Evolutionary conservation across 163 green algal species (phyloP), one percentile per base, ranked within the genome.

Genomic region (Botryococcus braunii): DNA sequence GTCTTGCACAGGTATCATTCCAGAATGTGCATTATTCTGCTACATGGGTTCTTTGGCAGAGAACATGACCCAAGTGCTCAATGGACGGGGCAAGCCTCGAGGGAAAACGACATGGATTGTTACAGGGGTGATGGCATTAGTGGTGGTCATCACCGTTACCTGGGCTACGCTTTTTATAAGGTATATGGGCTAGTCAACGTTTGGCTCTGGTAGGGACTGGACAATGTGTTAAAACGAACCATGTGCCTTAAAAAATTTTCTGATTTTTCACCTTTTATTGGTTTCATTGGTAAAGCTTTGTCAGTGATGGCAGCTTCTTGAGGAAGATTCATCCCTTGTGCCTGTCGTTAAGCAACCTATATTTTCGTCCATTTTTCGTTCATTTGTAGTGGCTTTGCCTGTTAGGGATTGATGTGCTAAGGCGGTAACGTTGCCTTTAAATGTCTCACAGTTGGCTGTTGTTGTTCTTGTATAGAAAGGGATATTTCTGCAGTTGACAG

Each of bases 21-120:
- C 77, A 25, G 81, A 87, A 71, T 84, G 79, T 49, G 48, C 49
- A 25, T 47, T 87, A 2, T 71, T 87, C 40, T 73, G 61, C 41
- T 85, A 87, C 65, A 74, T 79, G 64, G 59, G 59, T 66, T 74
- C 66, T 31, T 57, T 76, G 36, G 63, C 79, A 6, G 69, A 75
- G 41, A 71, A 73, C 71, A 80, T 85, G 65, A 68, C 62, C 6
- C 52, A 70, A 58, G 75, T 83, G 57, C 57, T 78, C 9, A 62
- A 13, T 2, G 73, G 79, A 3, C 48, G 78, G 27, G 76, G 68
- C 34, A 64, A 46, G 35, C 56, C 70, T n/a, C 50, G 64, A 11
- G 46, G 67, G 5, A 32, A 46, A 5, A 62, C 81, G 23, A 72
- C 77, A 35, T 86, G 78, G 65, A 50, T 87, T 0, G 40, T 87